Evolutionary conservation across 2,329 filamentous ascomycete genomes (phyloP).

Genomic region (Sporothrix schenckii): DNA sequence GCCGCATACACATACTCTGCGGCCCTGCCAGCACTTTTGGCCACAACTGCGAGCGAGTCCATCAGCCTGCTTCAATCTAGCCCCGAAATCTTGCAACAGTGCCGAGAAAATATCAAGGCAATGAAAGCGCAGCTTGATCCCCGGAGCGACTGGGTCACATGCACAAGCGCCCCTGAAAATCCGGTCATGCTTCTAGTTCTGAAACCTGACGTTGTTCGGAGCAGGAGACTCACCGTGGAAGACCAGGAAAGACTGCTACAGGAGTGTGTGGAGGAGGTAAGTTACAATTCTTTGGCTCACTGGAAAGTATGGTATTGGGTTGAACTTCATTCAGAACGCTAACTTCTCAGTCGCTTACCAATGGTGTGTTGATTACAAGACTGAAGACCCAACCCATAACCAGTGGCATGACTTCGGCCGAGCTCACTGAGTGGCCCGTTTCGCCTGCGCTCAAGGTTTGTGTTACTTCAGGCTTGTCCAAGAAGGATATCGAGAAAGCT

Average conservation of each 20-base stretch:
- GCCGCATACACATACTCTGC: constrained; percentile 95
- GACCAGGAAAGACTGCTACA: constrained; percentile 86
- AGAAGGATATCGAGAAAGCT: constrained; percentile 95
- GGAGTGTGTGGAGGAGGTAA: constrained; percentile 94
- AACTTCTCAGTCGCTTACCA: constrained; percentile 69
- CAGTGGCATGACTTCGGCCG: constrained; percentile 65
- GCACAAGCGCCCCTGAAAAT: constrained; percentile 80
- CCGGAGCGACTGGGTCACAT: constrained; percentile 87
- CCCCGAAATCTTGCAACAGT: constrained; percentile 75
- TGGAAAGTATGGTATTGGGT: neutral
- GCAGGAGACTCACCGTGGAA: constrained; percentile 66
- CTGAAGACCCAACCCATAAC: constrained; percentile 76
- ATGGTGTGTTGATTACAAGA: constrained; percentile 85
- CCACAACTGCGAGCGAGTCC: constrained; percentile 93
- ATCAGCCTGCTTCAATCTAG: constrained; percentile 82
- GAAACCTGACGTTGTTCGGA: constrained; percentile 78
- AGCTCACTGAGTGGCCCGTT: constrained; percentile 68
- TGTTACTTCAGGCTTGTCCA: constrained; percentile 81
- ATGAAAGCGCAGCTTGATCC: constrained; percentile 89
- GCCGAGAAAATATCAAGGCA: constrained; percentile 82
- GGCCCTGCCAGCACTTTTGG: constrained; percentile 87
- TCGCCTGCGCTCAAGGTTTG: constrained; percentile 88
- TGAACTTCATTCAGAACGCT: constrained; percentile 5
- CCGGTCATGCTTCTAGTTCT: constrained; percentile 82
- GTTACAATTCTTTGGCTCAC: constrained; percentile 39